These are phyloP conservation scores for Gleditsia sinensis DNA, from an alignment of 306 rosid species.

Conservation along the genomic window DNA sequence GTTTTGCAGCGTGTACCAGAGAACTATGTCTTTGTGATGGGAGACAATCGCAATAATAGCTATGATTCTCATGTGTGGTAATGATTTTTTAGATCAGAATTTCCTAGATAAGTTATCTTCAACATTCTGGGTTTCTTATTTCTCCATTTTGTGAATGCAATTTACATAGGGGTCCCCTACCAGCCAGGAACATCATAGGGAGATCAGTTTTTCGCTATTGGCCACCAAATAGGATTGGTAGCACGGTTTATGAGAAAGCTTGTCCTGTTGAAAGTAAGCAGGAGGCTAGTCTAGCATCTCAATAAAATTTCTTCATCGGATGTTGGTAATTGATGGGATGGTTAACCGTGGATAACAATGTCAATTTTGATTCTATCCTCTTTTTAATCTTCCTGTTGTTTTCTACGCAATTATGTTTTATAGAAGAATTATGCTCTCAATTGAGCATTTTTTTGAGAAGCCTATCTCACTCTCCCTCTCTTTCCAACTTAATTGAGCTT, in stretches of 20 bases:
- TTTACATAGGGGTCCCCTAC: conserved; percentile 86
- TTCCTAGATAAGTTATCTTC: not conserved
- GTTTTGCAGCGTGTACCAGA: conserved; percentile 78
- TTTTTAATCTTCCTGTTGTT: no score
- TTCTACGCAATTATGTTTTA: no score
- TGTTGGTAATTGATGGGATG: no score
- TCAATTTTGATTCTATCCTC: no score
- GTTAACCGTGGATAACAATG: no score
- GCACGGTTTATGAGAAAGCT: conserved; percentile 64
- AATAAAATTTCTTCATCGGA: conserved; percentile 24
- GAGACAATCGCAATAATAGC: conserved; percentile 98
- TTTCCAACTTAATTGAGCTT: no score
- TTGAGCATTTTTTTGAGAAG: no score
- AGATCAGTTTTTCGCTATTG: conserved; percentile 91
- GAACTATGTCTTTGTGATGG: conserved; percentile 91
- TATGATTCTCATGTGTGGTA: conserved; percentile 98
- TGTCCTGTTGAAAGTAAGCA: conserved; percentile 67
- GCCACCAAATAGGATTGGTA: conserved; percentile 87
- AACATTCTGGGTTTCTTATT: conserved; percentile 5
- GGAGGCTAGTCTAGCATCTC: conserved; percentile 45
- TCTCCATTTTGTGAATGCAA: conserved; percentile 19
- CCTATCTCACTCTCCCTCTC: no score
- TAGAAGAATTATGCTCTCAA: no score
- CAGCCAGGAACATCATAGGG: conserved; percentile 90
- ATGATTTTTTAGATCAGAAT: conserved; percentile 26